Conservation (phyloP, 2,329 filamentous ascomycete genomes). For the Ophiosphaerella herpotricha region DNA sequence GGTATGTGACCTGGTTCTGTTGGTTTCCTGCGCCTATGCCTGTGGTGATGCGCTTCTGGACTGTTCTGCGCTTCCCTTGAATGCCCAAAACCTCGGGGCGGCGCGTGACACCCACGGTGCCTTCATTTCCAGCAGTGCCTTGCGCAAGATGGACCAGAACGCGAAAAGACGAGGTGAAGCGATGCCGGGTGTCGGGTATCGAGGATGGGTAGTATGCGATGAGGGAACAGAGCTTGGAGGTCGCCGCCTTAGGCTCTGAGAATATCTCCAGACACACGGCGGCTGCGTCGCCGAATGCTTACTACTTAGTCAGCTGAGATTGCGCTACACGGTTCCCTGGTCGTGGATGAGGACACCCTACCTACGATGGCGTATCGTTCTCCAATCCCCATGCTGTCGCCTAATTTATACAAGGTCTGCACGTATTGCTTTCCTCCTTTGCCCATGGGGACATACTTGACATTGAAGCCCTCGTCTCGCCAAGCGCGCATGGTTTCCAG, state of each 20-base stretch:
- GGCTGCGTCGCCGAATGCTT: slow-evolving; percentile 68
- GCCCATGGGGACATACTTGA: slow-evolving; percentile 60
- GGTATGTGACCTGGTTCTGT: slow-evolving; percentile 48
- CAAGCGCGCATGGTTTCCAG: slow-evolving; percentile 58
- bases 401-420: slow-evolving; percentile 55
- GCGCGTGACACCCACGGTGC: slow-evolving; percentile 55
- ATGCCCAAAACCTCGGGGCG: slow-evolving; percentile 58
- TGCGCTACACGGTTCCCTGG: background rate
- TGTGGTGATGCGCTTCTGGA: slow-evolving; percentile 54
- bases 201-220: slow-evolving; percentile 67
- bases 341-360: slow-evolving; percentile 40
- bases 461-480: slow-evolving; percentile 64
- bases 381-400: slow-evolving; percentile 60
- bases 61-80: slow-evolving; percentile 55
- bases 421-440: slow-evolving; percentile 56
- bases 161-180: slow-evolving; percentile 50
- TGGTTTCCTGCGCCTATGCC: slow-evolving; percentile 57
- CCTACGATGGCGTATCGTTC: slow-evolving; percentile 67
- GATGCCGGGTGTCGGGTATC: slow-evolving; percentile 58
- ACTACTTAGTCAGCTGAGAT: slow-evolving; percentile 5
- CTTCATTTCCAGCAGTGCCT: slow-evolving; percentile 35
- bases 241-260: slow-evolving; percentile 57
- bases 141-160: slow-evolving; percentile 63
- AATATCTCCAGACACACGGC: slow-evolving; percentile 62
- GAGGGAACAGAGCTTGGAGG: slow-evolving; percentile 59